These are phyloP conservation scores for Furcasterigmium furcatum DNA, from an alignment of 2,329 filamentous ascomycete genomes.

Conservation along the genomic window DNA sequence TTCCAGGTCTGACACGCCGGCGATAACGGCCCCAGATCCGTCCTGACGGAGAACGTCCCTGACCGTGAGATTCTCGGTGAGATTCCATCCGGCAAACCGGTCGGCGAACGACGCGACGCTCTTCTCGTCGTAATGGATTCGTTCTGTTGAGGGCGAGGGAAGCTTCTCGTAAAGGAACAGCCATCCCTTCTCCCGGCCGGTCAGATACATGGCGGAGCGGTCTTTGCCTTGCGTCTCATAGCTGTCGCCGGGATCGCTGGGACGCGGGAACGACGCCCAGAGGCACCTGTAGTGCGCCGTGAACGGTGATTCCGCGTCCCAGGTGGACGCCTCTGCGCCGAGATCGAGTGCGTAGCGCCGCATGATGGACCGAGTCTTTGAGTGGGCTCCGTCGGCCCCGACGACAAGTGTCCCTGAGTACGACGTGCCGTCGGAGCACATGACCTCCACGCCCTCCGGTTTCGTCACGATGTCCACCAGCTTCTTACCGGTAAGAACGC, in stretches of 20 bases:
- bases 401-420: constrained; percentile 30
- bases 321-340: constrained; percentile 7
- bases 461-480: constrained; percentile 16
- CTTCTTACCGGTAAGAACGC: constrained; percentile 20
- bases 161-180: constrained; percentile 29
- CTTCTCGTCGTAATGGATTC: not conserved
- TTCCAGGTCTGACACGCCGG: constrained; percentile 24
- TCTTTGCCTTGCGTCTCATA: constrained; percentile 25
- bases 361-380: constrained; percentile 28
- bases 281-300: constrained; percentile 25
- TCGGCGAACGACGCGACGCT: not conserved
- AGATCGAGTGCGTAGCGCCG: constrained; percentile 19
- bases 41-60: constrained; percentile 18
- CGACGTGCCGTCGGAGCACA: constrained; percentile 25
- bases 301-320: constrained; percentile 7
- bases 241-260: constrained; percentile 16
- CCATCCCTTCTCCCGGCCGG: constrained; percentile 22
- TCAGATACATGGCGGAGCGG: constrained; percentile 22
- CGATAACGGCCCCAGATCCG: constrained; percentile 15
- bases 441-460: constrained; percentile 20
- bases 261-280: constrained; percentile 26
- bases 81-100: constrained; percentile 15
- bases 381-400: constrained; percentile 39
- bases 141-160: constrained; percentile 17
- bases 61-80: constrained; percentile 20